A percentile compares a stretch with the other conserved stretches of the same genome.
These are phyloP conservation scores for Eucalyptus coolabah DNA, from an alignment of 345 rosid genomes.

Conservation along the genomic window DNA sequence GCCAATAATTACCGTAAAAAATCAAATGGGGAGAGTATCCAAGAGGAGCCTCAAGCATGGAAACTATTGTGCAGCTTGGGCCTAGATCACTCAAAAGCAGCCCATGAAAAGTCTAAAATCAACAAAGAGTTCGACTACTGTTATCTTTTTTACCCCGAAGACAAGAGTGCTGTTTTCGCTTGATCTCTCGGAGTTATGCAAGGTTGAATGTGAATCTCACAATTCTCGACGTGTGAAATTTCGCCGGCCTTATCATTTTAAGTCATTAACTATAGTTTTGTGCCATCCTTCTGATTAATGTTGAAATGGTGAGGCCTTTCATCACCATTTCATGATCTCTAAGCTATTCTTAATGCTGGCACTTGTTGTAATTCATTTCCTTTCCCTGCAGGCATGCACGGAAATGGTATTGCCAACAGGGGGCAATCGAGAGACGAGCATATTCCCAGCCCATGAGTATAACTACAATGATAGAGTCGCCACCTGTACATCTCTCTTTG, in stretches of 20 bases:
- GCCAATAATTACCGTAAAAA: neutral
- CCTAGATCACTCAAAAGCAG: neutral
- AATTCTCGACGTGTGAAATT: neutral
- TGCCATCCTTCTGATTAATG: neutral
- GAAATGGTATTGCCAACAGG: conserved; percentile 46
- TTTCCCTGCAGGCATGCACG: conserved; percentile 33
- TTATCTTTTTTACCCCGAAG: neutral
- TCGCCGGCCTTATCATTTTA: neutral
- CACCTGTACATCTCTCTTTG: neutral
- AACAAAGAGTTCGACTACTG: neutral
- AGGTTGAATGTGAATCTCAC: neutral
- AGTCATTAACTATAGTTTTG: neutral
- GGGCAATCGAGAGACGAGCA: conserved; percentile 28
- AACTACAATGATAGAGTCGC: neutral
- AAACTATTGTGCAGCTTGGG: neutral
- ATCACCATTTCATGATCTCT: neutral
- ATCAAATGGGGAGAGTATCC: neutral
- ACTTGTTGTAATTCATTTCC: neutral
- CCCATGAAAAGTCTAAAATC: neutral
- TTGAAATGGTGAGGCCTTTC: neutral
- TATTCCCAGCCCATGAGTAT: conserved; percentile 24
- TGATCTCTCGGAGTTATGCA: neutral
- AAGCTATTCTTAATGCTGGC: neutral
- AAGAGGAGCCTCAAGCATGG: neutral
- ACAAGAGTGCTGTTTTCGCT: neutral